phyloP scores from a whole-genome alignment of 345 rosid genomes.

The Aquilaria yunnanensis region DNA sequence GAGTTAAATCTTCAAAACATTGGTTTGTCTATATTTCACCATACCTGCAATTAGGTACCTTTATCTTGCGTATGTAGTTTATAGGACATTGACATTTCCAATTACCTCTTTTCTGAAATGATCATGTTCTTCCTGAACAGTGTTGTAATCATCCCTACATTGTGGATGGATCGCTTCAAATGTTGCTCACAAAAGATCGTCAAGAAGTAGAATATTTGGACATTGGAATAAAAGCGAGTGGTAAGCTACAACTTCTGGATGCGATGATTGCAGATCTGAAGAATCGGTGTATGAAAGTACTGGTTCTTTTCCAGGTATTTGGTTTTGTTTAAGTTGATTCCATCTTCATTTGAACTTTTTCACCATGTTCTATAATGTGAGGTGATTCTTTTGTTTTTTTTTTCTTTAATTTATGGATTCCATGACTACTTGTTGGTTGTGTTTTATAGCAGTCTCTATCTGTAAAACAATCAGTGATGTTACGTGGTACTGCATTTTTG shows the following conservation, averaged over 20 bases:
- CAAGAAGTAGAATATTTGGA: conserved; percentile 10
- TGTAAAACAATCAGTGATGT: no score
- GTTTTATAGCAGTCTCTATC: no score
- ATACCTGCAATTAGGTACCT: not conserved
- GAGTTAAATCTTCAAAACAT: not conserved
- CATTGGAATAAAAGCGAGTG: conserved; percentile 13
- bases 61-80: not conserved
- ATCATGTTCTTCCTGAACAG: conserved; percentile 8
- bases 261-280: conserved; percentile 13
- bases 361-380: no score
- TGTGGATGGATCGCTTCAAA: conserved; percentile 11
- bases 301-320: conserved; percentile 15
- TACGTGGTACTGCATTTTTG: no score
- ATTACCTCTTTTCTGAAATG: not conserved
- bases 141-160: conserved; percentile 17
- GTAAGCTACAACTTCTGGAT: conserved; percentile 15
- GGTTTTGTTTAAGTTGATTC: no score
- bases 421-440: no score
- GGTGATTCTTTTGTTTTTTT: no score
- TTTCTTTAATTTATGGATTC: no score
- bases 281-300: conserved; percentile 7
- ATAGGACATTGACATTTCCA: not conserved
- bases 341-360: no score
- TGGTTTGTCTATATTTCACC: not conserved
- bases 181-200: conserved; percentile 4